A percentile compares a stretch with the other conserved stretches of the same genome.
phyloP scores from a whole-genome alignment of 495 filamentous ascomycete genomes.

The Hypoxylon crocopeplum region DNA sequence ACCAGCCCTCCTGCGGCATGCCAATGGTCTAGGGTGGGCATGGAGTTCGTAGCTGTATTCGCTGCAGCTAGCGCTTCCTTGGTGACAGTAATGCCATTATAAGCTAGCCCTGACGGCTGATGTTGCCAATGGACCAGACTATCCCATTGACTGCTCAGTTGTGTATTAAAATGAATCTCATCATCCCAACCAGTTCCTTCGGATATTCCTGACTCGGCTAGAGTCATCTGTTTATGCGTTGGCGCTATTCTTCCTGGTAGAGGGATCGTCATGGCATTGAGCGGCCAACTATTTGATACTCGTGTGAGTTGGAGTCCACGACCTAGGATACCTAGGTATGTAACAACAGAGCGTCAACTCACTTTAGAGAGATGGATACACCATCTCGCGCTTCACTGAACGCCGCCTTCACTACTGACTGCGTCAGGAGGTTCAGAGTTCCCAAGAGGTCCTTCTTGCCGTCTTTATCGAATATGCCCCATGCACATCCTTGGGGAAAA shows the following conservation, averaged over 20 bases:
- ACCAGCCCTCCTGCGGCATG: constrained; percentile 57
- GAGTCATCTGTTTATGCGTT: constrained; percentile 55
- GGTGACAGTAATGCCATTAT: constrained; percentile 58
- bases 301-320: constrained; percentile 32
- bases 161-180: constrained; percentile 76
- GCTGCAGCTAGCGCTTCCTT: constrained; percentile 35
- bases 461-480: constrained; percentile 70
- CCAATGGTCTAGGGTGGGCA: constrained; percentile 53
- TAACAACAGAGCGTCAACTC: constrained; percentile 6
- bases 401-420: constrained; percentile 58
- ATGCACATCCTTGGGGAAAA: constrained; percentile 69
- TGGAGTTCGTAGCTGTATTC: constrained; percentile 36
- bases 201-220: constrained; percentile 47
- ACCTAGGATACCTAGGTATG: too few relatives aligned
- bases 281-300: constrained; percentile 44
- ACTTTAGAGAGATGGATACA: constrained; percentile 67
- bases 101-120: constrained; percentile 54
- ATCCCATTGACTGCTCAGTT: constrained; percentile 81
- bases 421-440: constrained; percentile 65
- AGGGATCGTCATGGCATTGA: constrained; percentile 54
- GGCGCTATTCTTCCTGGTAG: constrained; percentile 60
- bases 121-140: constrained; percentile 69
- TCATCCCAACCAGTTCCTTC: constrained; percentile 49
- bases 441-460: constrained; percentile 65
- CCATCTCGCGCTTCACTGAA: constrained; percentile 60